A percentile compares a stretch with the other conserved stretches of the same genome.
phyloP scores from a whole-genome alignment of 1,284 basidiomycete genomes.

The Boletellus deceptivus region DNA sequence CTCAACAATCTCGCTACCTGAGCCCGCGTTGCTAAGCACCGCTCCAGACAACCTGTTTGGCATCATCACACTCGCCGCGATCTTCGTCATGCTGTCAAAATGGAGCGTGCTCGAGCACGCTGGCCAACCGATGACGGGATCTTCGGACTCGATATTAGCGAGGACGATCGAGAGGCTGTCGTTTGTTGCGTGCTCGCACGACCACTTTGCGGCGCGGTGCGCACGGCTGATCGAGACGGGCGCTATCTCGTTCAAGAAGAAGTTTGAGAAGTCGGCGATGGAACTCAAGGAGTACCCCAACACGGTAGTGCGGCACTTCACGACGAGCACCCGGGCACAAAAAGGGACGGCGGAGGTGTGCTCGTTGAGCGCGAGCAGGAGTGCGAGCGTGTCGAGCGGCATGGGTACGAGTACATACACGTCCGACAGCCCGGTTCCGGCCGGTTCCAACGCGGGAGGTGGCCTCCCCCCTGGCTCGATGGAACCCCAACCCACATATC shows the following conservation, averaged over 20 bases:
- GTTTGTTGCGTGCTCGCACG: slow-evolving; percentile 35
- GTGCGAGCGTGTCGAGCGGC: slow-evolving; percentile 19
- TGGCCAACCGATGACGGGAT: slow-evolving; percentile 36
- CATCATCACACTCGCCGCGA: slow-evolving; percentile 42
- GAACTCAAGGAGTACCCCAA: slow-evolving; percentile 18
- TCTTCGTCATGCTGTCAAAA: slow-evolving; percentile 41
- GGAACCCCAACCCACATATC: slow-evolving; percentile 21
- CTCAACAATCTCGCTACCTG: slow-evolving; percentile 32
- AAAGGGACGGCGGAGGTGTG: slow-evolving; percentile 7
- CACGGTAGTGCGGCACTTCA: slow-evolving; percentile 28
- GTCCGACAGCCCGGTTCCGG: slow-evolving; percentile 5
- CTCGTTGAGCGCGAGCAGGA: slow-evolving; percentile 13
- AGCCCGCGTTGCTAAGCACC: slow-evolving; percentile 36
- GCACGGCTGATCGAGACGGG: slow-evolving; percentile 39
- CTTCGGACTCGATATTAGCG: slow-evolving; percentile 37
- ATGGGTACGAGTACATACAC: slow-evolving; percentile 15
- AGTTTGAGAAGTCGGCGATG: slow-evolving; percentile 25
- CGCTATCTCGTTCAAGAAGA: slow-evolving; percentile 31
- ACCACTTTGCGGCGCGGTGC: slow-evolving; percentile 42
- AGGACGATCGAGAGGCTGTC: slow-evolving; percentile 35
- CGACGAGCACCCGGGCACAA: slow-evolving; percentile 7
- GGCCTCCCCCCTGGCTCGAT: not conserved
- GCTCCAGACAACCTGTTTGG: slow-evolving; percentile 43
- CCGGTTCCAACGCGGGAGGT: not conserved
- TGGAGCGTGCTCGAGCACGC: slow-evolving; percentile 38